A percentile compares a stretch with the other conserved stretches of the same genome.
Conservation (phyloP, 768 basidiomycete genomes). For the Pleurotus cornucopiae region DNA sequence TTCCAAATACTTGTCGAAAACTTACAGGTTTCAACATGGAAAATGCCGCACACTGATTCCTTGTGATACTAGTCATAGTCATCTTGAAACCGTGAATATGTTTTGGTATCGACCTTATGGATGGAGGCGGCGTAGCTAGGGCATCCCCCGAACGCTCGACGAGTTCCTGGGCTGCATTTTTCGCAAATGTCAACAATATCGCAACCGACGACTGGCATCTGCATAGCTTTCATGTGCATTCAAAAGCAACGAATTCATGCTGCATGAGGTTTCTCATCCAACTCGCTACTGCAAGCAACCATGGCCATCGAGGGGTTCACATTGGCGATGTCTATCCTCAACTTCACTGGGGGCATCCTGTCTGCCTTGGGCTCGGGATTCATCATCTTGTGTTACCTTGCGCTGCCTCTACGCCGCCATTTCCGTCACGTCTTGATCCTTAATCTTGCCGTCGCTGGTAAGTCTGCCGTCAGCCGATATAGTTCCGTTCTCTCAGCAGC, state of each 20-base stretch:
- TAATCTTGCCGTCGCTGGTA: slow-evolving; percentile 12
- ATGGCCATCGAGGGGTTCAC: slow-evolving; percentile 14
- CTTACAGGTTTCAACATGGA: too few relatives aligned
- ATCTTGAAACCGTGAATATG: background rate
- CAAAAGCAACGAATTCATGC: background rate
- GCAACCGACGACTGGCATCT: background rate
- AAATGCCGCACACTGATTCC: background rate
- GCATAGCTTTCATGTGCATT: background rate
- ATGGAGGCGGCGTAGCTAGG: background rate
- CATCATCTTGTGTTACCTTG: slow-evolving; percentile 13
- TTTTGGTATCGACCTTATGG: background rate
- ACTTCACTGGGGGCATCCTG: slow-evolving; percentile 8
- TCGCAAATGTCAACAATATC: background rate
- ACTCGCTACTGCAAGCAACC: background rate
- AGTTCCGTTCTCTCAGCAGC: too few relatives aligned
- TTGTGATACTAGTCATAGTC: background rate
- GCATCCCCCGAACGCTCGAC: too few relatives aligned
- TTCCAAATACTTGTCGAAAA: too few relatives aligned
- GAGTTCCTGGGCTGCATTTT: too few relatives aligned
- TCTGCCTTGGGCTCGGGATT: slow-evolving; percentile 12
- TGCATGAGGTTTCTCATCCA: background rate
- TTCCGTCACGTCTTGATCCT: slow-evolving; percentile 15
- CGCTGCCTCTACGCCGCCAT: slow-evolving; percentile 9
- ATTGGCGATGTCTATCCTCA: slow-evolving; percentile 9
- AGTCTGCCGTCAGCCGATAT: background rate